Evolutionary conservation across 108 stramenopile genomes (phyloP).

Genomic region (Conticribra weissflogii): DNA sequence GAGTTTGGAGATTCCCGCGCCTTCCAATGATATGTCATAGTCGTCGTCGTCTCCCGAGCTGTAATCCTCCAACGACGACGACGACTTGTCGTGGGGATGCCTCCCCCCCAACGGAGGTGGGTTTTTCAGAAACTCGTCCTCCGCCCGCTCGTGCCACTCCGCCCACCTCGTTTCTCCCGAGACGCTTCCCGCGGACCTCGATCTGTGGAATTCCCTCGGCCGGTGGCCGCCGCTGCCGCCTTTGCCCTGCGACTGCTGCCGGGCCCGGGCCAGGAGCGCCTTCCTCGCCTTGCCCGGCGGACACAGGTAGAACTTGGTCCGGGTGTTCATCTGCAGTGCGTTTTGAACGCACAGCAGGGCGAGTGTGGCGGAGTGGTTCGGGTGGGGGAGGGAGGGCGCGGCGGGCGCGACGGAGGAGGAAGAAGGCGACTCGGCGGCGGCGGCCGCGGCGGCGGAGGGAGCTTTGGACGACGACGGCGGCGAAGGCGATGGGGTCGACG

Average conservation of each 20-base stretch:
- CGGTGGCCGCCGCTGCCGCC: background rate
- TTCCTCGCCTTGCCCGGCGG: slow-evolving; percentile 75
- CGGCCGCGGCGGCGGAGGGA: too few relatives aligned
- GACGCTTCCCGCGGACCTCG: slow-evolving; percentile 44
- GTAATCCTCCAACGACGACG: slow-evolving; percentile 32
- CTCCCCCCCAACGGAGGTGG: slow-evolving; percentile 8
- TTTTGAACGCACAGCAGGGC: slow-evolving; percentile 68
- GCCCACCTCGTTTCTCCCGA: slow-evolving; percentile 26
- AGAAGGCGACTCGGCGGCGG: too few relatives aligned
- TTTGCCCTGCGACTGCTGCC: too few relatives aligned
- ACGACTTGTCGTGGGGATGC: background rate
- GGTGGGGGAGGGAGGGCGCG: slow-evolving; percentile 33
- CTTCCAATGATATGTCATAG: slow-evolving; percentile 10
- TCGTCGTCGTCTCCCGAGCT: slow-evolving; percentile 54
- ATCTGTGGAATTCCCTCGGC: background rate
- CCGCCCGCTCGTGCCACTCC: slow-evolving; percentile 8
- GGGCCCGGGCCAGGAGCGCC: slow-evolving; percentile 19
- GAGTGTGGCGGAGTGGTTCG: slow-evolving; percentile 63
- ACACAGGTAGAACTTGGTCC: slow-evolving; percentile 76
- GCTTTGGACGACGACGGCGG: too few relatives aligned
- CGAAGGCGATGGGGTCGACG: too few relatives aligned
- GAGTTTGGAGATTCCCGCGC: too few relatives aligned
- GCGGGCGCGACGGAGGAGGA: too few relatives aligned
- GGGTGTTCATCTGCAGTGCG: slow-evolving; percentile 68
- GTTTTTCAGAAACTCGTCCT: slow-evolving; percentile 43